These are phyloP conservation scores for Hyaloperonospora brassicae DNA, from an alignment of 352 stramenopile genomes.

Conservation along the genomic window DNA sequence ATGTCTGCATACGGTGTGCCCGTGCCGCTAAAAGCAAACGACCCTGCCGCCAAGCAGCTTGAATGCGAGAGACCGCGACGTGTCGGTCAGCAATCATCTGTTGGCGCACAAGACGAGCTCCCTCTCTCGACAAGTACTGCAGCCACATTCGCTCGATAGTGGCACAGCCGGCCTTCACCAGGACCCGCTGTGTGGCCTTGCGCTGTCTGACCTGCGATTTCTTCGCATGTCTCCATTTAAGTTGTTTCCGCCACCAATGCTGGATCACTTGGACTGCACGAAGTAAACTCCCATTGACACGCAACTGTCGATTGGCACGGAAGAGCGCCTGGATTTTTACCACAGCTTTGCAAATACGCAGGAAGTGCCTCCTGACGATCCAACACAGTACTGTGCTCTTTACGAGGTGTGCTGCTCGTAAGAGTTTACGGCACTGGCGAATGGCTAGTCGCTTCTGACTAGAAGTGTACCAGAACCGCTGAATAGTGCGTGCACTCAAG, in stretches of 20 bases:
- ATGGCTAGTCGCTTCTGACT: constrained; percentile 61
- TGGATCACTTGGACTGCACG: constrained; percentile 30
- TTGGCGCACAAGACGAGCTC: constrained; percentile 28
- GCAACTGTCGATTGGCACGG: constrained; percentile 17
- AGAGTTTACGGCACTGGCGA: constrained; percentile 53
- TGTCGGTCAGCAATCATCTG: constrained; percentile 28
- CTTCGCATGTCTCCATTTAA: constrained; percentile 16
- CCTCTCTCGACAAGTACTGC: constrained; percentile 25
- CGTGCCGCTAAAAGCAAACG: constrained; percentile 3
- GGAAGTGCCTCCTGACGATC: constrained; percentile 19
- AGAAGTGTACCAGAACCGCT: constrained; percentile 80
- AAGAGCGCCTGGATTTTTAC: constrained; percentile 32
- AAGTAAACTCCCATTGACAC: constrained; percentile 13
- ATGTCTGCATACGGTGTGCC: constrained; percentile 9
- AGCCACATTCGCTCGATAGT: constrained; percentile 41
- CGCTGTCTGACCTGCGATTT: constrained; percentile 14
- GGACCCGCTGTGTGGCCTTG: constrained; percentile 20
- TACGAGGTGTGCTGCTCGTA: constrained; percentile 52
- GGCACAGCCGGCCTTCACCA: constrained; percentile 25
- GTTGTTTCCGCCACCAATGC: constrained; percentile 27
- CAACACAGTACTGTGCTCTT: constrained; percentile 32
- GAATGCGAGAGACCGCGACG: constrained; percentile 24
- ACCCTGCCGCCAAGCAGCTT: constrained; percentile 23
- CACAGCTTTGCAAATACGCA: constrained; percentile 26
- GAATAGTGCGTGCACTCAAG: constrained; percentile 43